phyloP scores from a whole-genome alignment of 2,329 filamentous ascomycete genomes.

The Cryphonectria radicalis region DNA sequence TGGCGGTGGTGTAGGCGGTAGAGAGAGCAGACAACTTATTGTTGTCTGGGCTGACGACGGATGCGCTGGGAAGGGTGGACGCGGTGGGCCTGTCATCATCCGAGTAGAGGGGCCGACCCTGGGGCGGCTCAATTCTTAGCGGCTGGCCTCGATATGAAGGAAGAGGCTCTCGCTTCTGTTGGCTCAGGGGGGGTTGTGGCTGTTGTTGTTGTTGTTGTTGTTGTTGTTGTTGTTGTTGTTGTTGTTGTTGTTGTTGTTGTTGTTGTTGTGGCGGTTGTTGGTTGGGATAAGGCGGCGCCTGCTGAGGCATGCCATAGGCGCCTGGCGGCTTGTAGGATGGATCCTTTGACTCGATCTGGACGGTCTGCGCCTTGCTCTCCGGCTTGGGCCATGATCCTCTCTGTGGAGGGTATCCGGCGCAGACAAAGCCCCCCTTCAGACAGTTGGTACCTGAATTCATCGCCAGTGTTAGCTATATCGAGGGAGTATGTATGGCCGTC shows the following conservation, averaged over 20 bases:
- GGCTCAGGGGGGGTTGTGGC: constrained; percentile 34
- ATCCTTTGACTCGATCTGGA: constrained; percentile 85
- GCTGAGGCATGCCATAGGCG: constrained; percentile 65
- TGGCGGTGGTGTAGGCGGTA: constrained; percentile 47
- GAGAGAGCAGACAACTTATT: constrained; percentile 62
- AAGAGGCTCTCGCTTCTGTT: constrained; percentile 59
- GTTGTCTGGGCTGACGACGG: constrained; percentile 61
- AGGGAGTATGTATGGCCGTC: neutral
- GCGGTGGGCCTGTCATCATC: constrained; percentile 65
- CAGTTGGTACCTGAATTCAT: constrained; percentile 76
- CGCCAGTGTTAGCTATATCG: neutral
- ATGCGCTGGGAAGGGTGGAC: constrained; percentile 62
- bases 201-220: neutral
- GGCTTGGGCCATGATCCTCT: constrained; percentile 80
- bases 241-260: neutral
- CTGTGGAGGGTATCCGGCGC: constrained; percentile 86
- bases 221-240: neutral
- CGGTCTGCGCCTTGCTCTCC: constrained; percentile 67
- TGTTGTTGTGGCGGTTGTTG: constrained; percentile 29
- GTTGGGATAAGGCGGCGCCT: constrained; percentile 35
- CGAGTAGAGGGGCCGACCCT: constrained; percentile 57
- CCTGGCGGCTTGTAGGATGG: constrained; percentile 64
- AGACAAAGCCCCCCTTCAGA: constrained; percentile 84
- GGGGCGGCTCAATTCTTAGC: constrained; percentile 66
- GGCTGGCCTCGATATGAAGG: constrained; percentile 65